Percentiles rank a stretch among this genome's conserved stretches.
phyloP scores from a whole-genome alignment of 352 stramenopile species.

The Phytophthora aleatoria region DNA sequence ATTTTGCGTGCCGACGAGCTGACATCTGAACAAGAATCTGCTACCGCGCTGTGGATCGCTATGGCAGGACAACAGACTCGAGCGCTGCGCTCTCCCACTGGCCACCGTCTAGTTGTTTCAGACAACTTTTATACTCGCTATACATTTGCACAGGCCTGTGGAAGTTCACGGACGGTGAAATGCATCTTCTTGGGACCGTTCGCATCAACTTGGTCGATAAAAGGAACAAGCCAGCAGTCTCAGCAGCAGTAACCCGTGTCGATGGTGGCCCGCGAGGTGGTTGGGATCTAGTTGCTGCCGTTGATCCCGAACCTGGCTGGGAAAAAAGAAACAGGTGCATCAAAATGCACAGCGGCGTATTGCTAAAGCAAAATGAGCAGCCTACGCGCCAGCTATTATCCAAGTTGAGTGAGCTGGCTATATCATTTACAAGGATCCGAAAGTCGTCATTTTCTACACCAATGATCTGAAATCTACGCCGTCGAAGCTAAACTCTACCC shows the following conservation, averaged over 20 bases:
- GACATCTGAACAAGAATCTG: neutral
- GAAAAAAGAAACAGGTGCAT: conserved; percentile 3
- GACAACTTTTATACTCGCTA: conserved; percentile 23
- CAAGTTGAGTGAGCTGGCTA: conserved; percentile 2
- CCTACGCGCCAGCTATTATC: neutral
- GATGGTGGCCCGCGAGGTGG: neutral
- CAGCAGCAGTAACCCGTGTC: neutral
- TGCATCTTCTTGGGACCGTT: conserved; percentile 11
- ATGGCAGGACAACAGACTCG: conserved; percentile 11
- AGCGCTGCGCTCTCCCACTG: conserved; percentile 1
- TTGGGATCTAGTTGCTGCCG: conserved; percentile 13
- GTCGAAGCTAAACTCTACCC: neutral
- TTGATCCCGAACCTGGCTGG: conserved; percentile 2
- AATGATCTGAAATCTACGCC: conserved; percentile 18
- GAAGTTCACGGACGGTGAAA: conserved; percentile 17
- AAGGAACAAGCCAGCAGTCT: conserved; percentile 12
- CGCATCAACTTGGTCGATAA: conserved; percentile 23
- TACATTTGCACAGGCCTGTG: conserved; percentile 15
- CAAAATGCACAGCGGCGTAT: conserved; percentile 5
- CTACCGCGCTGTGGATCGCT: conserved; percentile 8
- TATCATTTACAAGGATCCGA: conserved; percentile 25
- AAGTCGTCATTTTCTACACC: conserved; percentile 21
- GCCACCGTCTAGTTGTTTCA: conserved; percentile 10
- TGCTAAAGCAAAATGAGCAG: neutral
- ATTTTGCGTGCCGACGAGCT: neutral